Evolutionary conservation across 2,329 filamentous ascomycete genomes (phyloP), one percentile per base, ranked within the genome.

Genomic region (Cytospora piceicola): DNA sequence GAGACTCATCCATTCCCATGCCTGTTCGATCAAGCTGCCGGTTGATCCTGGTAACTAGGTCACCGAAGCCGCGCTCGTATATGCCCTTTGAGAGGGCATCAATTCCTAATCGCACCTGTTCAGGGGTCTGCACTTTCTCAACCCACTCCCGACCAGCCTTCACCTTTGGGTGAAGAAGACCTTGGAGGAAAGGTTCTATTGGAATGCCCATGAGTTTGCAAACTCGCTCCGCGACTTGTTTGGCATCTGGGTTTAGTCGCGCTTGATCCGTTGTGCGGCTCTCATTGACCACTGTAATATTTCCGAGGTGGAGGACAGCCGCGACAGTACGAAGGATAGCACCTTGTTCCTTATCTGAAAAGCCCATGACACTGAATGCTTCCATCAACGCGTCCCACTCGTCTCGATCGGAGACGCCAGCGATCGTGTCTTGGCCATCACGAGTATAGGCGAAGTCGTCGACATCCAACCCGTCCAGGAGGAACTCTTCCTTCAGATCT

Each of bases 141-240:
- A 99, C 95, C 95, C 94, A 98, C 79, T 99, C 95, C 61, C 94
- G 88, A 24, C 95, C 95, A 52, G 95, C 95, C 78, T 97, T 97
- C 51, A 99, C 96, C 65, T 88, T 92, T 12, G 95, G 95, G 74
- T 98, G 95, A 14, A 99, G 83, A 6, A 99, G 81, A 0, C 93
- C 94, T 74, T 93, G 92, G 14, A 96, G 83, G 70, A 99, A 99
- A 1, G 91, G 87, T 49, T 97, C 94, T 0, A 90, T 74, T 2
- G 91, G 86, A 22, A 99, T 94, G 0, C 94, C 94, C 6, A 98
- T 85, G 32, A 99, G 85, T 54, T 86, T 84, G 74, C 94, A 97
- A 8, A 96, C 92, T 70, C 88, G 91, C 65, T 90, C 85, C 3
- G 93, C 90, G 62, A 93, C 88, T 39, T 87, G 83, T 70, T 90